Evolutionary conservation across 345 rosid genomes (phyloP), one percentile per base, ranked within the genome.

Genomic region (Excoecaria agallocha): DNA sequence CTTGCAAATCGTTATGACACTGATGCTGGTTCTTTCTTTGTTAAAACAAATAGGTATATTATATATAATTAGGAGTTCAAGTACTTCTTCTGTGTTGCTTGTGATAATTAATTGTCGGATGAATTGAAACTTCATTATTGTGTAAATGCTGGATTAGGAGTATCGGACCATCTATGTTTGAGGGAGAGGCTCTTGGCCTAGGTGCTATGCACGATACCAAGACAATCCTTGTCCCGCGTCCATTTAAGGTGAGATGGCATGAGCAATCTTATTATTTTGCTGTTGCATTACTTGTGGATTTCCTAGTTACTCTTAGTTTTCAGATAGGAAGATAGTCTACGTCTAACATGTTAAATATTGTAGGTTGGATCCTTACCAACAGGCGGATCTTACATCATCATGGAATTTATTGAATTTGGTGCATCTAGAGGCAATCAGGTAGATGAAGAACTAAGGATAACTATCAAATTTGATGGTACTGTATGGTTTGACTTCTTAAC

Each of bases 111-210:
- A 37, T 56, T 69, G 41, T 46, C 12, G 46, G 60, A 68, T 66
- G 68, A 69, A 60, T 71, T 61, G 66, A 35, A 77, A 6, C n/a
- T 78, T 56, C 52, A 17, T 55, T 74, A 41, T 25, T 70, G 59
- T 75, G 19, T 46, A 60, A 57, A 61, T 37, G 41, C 50, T 76
- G 75, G 25, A 51, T 71, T 84, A 94, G 98, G 93, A 75, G 90
- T 70, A 86, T 94, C 22, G 94, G 93, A 71, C 95, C 93, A 48
- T 82, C 84, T 19, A 92, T 94, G 98, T 92, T 94, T 52, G 90
- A 94, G 76, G 97, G 86, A 72, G 97, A 94, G 74, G 95, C 97
- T 83, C 92, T 89, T 78, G 97, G 98, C 76, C 86, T 94, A 51
- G 87, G 84, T 9, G 94, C 98, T 63, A 92, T 94, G 97, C 89